Base-by-base conservation (phyloP, 169 alveolate genomes). In the Plasmodium knowlesi region DNA sequence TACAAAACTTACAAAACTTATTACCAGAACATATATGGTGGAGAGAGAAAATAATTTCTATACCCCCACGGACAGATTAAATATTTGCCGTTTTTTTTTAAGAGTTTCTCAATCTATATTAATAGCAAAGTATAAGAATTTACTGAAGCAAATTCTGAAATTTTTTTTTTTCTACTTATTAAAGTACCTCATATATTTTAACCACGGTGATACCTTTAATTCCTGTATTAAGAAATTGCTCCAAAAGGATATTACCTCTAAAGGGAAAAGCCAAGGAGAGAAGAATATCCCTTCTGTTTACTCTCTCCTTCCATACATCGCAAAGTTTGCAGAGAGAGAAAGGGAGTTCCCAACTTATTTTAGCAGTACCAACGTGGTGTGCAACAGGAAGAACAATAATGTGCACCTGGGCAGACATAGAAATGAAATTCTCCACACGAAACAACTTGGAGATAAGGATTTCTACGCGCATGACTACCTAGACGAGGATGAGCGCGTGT, bases 101-200 rank as follows among this genome's bases (percentile, higher is more conserved):
- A 50, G 94, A 78, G 90, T 89, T 28, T 54, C 89, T 16, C 94
- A 89, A 61, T 89, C 94, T n/a, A 50, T 73, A 19, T 78, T 80
- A 5, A 54, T 89, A 3, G 46, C 88, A 57, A 89, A 78, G 28
- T 89, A 78, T 89, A 89, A 79, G 67, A 37, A 57, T 12, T 39
- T 89, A 16, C 34, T 89, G 22, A 28, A 12, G 32, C 9, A 61
- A 22, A 78, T 89, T 32, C 41, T 89, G 14, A 89, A 89, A 22
- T 39, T 39, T 14, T 89, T 37, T 79, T 89, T 89, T 89, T 89
- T 89, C 41, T 89, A 89, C 72, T 79, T 89, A 41, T 67, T 89
- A 57, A 89, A 89, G 67, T 89, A 89, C 72, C 83, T 89, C 73
- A 89, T 89, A 16, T 89, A 89, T 79, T 89, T 89, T 78, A 89